phyloP scores from a whole-genome alignment of 192 early-diverging fungal genomes.

The Coemansia guatemalensis region DNA sequence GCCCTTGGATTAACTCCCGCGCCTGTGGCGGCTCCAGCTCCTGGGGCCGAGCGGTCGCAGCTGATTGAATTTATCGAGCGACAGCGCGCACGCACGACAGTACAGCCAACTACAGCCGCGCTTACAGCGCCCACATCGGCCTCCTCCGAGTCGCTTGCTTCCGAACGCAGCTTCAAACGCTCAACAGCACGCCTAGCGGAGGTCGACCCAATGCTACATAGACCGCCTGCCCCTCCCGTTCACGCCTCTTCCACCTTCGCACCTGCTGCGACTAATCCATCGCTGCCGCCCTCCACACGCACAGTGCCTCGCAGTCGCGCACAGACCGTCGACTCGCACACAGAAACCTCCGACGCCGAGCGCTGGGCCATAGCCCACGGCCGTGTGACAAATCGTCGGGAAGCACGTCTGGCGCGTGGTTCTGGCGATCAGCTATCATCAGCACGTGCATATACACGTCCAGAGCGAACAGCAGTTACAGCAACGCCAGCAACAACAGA shows the following conservation, averaged over 20 bases:
- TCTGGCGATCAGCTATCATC: slow-evolving; percentile 18
- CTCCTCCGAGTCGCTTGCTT: slow-evolving; percentile 32
- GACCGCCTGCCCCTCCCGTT: background rate
- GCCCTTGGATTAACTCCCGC: background rate
- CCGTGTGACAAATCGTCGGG: slow-evolving; percentile 11
- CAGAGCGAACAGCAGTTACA: background rate
- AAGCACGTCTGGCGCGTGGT: slow-evolving; percentile 5
- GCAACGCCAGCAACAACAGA: background rate
- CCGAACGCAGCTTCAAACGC: slow-evolving; percentile 49
- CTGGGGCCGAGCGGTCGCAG: slow-evolving; percentile 24
- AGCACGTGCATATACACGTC: slow-evolving; percentile 5
- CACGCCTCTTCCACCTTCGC: background rate
- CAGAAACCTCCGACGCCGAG: background rate
- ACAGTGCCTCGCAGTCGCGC: slow-evolving; percentile 27
- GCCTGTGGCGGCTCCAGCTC: too few species aligned
- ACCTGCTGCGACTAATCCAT: background rate
- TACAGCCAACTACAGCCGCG: slow-evolving; percentile 1
- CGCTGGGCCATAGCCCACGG: slow-evolving; percentile 3
- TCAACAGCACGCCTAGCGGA: slow-evolving; percentile 50
- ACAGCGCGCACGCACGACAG: slow-evolving; percentile 23
- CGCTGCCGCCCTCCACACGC: slow-evolving; percentile 27
- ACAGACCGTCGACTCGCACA: slow-evolving; percentile 14
- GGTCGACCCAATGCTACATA: slow-evolving; percentile 7
- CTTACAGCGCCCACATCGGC: background rate
- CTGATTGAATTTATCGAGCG: slow-evolving; percentile 53